phyloP scores from a whole-genome alignment of 2,329 filamentous ascomycete species.

The Monosporascus cannonballus region DNA sequence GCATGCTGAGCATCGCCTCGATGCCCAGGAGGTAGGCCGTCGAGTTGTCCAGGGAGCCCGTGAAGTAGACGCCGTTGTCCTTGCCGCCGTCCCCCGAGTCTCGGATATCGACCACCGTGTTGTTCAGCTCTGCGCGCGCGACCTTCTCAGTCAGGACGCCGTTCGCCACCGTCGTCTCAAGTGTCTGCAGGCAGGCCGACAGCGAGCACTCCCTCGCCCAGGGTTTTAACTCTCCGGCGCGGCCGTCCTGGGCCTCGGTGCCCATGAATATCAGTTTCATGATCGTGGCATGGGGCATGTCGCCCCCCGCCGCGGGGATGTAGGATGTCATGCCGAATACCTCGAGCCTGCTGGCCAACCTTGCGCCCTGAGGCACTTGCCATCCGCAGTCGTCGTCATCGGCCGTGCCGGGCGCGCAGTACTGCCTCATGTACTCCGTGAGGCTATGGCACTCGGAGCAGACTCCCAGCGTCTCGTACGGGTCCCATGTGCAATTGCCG shows the following conservation, averaged over 20 bases:
- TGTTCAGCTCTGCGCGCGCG: slow-evolving; percentile 13
- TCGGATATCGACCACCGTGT: slow-evolving; percentile 19
- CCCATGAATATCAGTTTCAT: slow-evolving; percentile 29
- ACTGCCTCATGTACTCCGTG: slow-evolving; percentile 20
- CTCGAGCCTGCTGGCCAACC: slow-evolving; percentile 15
- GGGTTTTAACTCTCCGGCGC: slow-evolving; percentile 16
- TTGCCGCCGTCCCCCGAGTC: slow-evolving; percentile 6
- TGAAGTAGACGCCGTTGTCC: slow-evolving; percentile 17
- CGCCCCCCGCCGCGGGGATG: slow-evolving; percentile 18
- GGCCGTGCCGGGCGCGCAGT: slow-evolving; percentile 12
- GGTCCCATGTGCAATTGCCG: slow-evolving; percentile 24
- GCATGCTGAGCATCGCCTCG: slow-evolving; percentile 24
- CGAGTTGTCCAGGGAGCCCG: slow-evolving; percentile 6
- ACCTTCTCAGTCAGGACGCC: slow-evolving; percentile 23
- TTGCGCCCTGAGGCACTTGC: slow-evolving; percentile 21
- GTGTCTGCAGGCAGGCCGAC: slow-evolving; percentile 24
- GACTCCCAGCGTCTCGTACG: slow-evolving; percentile 23
- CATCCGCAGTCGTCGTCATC: slow-evolving; percentile 21
- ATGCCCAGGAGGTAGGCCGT: slow-evolving; percentile 18
- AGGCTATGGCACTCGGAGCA: slow-evolving; percentile 22
- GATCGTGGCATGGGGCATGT: slow-evolving; percentile 25
- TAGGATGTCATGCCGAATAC: slow-evolving; percentile 28
- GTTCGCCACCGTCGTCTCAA: slow-evolving; percentile 17
- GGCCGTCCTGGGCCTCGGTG: slow-evolving; percentile 20
- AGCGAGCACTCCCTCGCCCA: slow-evolving; percentile 27